Evolutionary conservation across 495 filamentous ascomycete species (phyloP).

Genomic region (Aspergillus homomorphus): DNA sequence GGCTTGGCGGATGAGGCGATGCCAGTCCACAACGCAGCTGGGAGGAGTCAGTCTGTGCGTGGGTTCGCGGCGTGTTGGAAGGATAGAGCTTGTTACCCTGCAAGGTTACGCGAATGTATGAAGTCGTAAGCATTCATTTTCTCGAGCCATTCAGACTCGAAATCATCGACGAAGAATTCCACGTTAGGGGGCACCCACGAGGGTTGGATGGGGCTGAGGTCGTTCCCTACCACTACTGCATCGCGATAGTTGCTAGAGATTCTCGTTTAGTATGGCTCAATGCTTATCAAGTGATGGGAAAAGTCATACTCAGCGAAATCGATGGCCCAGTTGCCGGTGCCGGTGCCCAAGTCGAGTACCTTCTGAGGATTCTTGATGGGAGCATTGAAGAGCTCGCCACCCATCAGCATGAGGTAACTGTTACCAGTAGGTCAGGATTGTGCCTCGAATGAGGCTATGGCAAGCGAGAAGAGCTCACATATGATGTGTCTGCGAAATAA

Average conservation of each 20-base stretch:
- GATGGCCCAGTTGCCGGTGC: constrained; percentile 11
- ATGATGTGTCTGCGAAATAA: background rate
- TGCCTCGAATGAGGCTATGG: too few relatives aligned
- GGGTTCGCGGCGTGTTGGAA: background rate
- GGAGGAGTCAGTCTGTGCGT: too few relatives aligned
- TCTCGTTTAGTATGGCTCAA: background rate
- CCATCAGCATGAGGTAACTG: constrained; percentile 11
- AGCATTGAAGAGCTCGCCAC: background rate
- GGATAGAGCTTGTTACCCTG: background rate
- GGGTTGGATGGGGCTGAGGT: constrained; percentile 15
- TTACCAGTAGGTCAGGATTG: too few relatives aligned
- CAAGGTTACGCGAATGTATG: constrained; percentile 11
- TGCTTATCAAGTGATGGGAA: background rate
- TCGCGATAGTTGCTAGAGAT: background rate
- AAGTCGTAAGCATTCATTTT: constrained; percentile 10
- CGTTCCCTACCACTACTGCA: constrained; percentile 8
- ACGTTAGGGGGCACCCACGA: constrained; percentile 18
- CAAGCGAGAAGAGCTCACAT: background rate
- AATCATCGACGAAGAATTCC: constrained; percentile 17
- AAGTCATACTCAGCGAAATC: constrained; percentile 7
- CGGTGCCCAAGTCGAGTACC: constrained; percentile 9
- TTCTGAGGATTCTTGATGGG: constrained; percentile 5
- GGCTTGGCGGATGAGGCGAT: constrained; percentile 5
- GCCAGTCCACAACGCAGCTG: constrained; percentile 12
- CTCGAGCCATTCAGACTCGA: constrained; percentile 13